Base-by-base conservation (phyloP, 78 protist species). In the Dictyostelium capitatum region DNA sequence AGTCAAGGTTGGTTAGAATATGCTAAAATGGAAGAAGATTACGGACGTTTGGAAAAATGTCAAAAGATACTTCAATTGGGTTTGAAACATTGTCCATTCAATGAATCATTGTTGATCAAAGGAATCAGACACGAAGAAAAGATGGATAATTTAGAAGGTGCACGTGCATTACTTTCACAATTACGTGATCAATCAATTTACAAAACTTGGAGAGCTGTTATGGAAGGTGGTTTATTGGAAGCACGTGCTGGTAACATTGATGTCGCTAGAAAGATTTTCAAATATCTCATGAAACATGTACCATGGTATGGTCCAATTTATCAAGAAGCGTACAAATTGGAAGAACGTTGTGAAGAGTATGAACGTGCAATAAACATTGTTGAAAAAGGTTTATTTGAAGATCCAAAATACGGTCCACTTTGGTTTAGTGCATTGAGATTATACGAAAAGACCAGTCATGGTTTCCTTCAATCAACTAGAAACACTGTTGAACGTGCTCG, bases 161-260 rank as follows among this genome's bases (percentile, higher is more conserved):
- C 97, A 37, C 81, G 97, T 48, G 57, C 94, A 32, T 94, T 96
- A 14, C 84, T 96, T 4, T 79, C 89, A 20, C 94, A 79, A 28
- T 25, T 84, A n/a, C 90, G 67, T 72, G 83, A 73, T 73, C 80
- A 95, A 57, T 79, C 95, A n/a, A 51, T 96, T 28, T 95, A 91
- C 47, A 96, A 97, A 78, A 77, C 97, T 8, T 98, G 99, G 99
- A 89, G 96, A 30, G 91, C 95, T 20, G 65, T 97, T 25, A 92
- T 96, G 65, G 99, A 98, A 25, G 99, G 98, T 56, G 98, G 98
- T 46, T 77, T 98, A 56, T 82, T 97, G 25, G 99, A 98, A 23
- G 98, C 98, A 32, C 74, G 99, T 37, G 83, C 90, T 2, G 98
- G 98, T 28, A 92, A 96, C 25, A 67, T 80, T 25, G 93, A 67